These are phyloP conservation scores for Calycina marina DNA, from an alignment of 2,329 filamentous ascomycete genomes.

Conservation along the genomic window DNA sequence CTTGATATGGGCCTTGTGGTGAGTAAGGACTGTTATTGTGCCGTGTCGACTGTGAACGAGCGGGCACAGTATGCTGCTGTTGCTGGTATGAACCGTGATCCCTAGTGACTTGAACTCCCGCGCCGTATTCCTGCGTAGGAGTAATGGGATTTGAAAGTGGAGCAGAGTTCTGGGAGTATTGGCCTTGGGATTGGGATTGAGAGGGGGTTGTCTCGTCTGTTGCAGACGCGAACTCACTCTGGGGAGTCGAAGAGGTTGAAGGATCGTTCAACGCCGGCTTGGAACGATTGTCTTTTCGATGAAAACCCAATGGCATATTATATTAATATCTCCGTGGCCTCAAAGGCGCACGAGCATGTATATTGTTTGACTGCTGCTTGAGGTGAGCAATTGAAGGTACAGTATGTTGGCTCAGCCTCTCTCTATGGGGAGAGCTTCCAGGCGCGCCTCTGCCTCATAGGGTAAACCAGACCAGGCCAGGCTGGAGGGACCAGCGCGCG, in stretches of 20 bases:
- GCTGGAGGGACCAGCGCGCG: background rate
- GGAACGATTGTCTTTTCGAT: slow-evolving; percentile 22
- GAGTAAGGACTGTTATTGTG: slow-evolving; percentile 14
- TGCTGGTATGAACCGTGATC: slow-evolving; percentile 14
- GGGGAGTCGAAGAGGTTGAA: slow-evolving; percentile 1
- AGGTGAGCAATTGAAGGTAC: background rate
- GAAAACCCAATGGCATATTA: slow-evolving; percentile 21
- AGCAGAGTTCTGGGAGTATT: no score
- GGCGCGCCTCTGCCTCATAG: background rate
- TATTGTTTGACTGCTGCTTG: slow-evolving; percentile 3
- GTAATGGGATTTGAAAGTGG: slow-evolving; percentile 1
- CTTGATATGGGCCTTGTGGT: slow-evolving; percentile 8
- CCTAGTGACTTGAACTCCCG: slow-evolving; percentile 7
- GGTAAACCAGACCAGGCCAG: background rate
- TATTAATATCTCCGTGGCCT: slow-evolving; percentile 12
- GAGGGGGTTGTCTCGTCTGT: slow-evolving; percentile 8
- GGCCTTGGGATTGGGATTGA: slow-evolving; percentile 10
- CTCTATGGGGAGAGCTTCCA: no score
- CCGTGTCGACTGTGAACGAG: slow-evolving; percentile 18
- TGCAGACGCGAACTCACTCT: background rate
- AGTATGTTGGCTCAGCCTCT: background rate
- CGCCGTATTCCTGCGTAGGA: slow-evolving; percentile 5
- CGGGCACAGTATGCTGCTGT: slow-evolving; percentile 9
- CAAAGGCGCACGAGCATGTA: slow-evolving; percentile 16
- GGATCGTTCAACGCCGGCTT: slow-evolving; percentile 21